phyloP scores from a whole-genome alignment of 2,329 filamentous ascomycete genomes.

The Thelonectria rubi region DNA sequence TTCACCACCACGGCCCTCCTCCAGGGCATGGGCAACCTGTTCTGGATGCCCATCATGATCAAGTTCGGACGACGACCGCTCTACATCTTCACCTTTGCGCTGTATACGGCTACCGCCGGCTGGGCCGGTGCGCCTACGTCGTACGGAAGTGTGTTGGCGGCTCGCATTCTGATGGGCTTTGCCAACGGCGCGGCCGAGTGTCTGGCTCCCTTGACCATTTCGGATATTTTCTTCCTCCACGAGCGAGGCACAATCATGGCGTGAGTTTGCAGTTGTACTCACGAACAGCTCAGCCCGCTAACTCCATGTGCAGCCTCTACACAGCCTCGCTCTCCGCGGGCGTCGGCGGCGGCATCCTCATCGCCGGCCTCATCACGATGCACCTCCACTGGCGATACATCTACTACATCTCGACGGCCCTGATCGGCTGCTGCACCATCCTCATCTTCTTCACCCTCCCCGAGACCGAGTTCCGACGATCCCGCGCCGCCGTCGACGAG shows the following conservation, averaged over 20 bases:
- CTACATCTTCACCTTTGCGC: conserved; percentile 25
- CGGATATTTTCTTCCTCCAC: conserved; percentile 64
- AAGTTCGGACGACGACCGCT: conserved; percentile 29
- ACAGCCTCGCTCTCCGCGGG: conserved; percentile 50
- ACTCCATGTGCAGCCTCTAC: conserved; percentile 41
- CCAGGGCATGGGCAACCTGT: conserved; percentile 29
- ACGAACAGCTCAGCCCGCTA: background rate
- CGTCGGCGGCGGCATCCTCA: conserved; percentile 51
- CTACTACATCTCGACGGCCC: conserved; percentile 56
- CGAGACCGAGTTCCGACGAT: conserved; percentile 58
- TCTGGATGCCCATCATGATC: conserved; percentile 31
- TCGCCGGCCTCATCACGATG: conserved; percentile 57
- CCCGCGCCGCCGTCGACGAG: background rate
- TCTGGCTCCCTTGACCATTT: conserved; percentile 57
- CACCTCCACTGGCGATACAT: conserved; percentile 57
- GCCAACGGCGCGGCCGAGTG: conserved; percentile 29
- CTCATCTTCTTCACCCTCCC: conserved; percentile 61
- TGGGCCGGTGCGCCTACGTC: conserved; percentile 23
- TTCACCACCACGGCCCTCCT: conserved; percentile 27
- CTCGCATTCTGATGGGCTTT: conserved; percentile 28
- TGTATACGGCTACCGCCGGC: conserved; percentile 23
- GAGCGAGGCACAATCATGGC: conserved; percentile 61
- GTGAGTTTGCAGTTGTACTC: conserved; percentile 40
- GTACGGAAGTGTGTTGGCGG: conserved; percentile 25
- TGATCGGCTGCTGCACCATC: conserved; percentile 56